A percentile compares a stretch with the other conserved stretches of the same genome.
phyloP scores from a whole-genome alignment of 495 filamentous ascomycete species.

The Tuber umbilicatum region DNA sequence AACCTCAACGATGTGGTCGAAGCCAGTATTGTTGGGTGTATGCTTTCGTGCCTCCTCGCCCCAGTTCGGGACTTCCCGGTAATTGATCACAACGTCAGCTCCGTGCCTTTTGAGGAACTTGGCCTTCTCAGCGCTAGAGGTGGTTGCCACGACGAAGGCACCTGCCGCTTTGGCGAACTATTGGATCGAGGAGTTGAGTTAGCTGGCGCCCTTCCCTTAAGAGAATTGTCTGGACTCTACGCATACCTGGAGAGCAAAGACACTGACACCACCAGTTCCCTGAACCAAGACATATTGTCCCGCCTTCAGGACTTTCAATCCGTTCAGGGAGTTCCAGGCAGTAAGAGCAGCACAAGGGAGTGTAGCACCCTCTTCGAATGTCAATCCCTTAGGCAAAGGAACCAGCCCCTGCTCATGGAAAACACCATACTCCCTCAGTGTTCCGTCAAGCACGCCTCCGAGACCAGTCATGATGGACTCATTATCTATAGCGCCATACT shows the following conservation, averaged over 20 bases:
- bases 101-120: slow-evolving; percentile 45
- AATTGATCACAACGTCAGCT: slow-evolving; percentile 54
- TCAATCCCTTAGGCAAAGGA: slow-evolving; percentile 27
- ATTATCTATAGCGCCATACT: slow-evolving; percentile 16
- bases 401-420: slow-evolving; percentile 40
- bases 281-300: slow-evolving; percentile 42
- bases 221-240: slow-evolving; percentile 41
- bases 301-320: slow-evolving; percentile 22
- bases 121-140: slow-evolving; percentile 42
- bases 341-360: slow-evolving; percentile 40
- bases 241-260: slow-evolving; percentile 43
- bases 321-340: slow-evolving; percentile 46
- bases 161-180: slow-evolving; percentile 20
- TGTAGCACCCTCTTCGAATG: slow-evolving; percentile 30
- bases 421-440: slow-evolving; percentile 21
- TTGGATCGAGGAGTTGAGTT: not conserved
- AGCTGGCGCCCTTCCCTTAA: not conserved
- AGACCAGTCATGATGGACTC: not conserved
- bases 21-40: slow-evolving; percentile 46
- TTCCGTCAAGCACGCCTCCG: slow-evolving; percentile 35
- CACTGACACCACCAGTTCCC: slow-evolving; percentile 43
- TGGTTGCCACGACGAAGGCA: slow-evolving; percentile 45
- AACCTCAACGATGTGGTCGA: slow-evolving; percentile 56
- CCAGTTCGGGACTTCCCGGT: slow-evolving; percentile 57
- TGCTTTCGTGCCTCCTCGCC: slow-evolving; percentile 53